Evolutionary conservation across 495 filamentous ascomycete species (phyloP).

Genomic region (Podospora comata): DNA sequence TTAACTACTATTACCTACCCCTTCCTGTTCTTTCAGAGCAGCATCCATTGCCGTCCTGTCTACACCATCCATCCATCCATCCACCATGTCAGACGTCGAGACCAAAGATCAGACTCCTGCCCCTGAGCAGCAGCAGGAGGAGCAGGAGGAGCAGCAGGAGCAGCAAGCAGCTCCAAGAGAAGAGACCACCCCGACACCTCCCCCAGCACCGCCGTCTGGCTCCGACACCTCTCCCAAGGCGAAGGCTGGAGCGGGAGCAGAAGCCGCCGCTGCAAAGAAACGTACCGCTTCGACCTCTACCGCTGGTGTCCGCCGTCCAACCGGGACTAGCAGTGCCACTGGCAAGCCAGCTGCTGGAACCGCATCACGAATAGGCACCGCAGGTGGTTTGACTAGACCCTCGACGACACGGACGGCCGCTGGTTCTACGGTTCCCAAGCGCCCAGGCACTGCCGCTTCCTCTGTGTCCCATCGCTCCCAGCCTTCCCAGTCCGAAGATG

Average conservation of each 20-base stretch:
- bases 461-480: conserved; percentile 38
- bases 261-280: conserved; percentile 29
- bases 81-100: conserved; percentile 47
- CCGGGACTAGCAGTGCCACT: conserved; percentile 24
- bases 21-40: neutral
- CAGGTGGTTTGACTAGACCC: conserved; percentile 35
- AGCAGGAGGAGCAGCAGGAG: conserved; percentile 27
- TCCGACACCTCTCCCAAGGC: conserved; percentile 17
- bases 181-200: conserved; percentile 24
- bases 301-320: conserved; percentile 19
- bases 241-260: conserved; percentile 28
- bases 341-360: conserved; percentile 42
- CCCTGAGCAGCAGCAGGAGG: conserved; percentile 33
- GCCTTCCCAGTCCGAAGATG: conserved; percentile 48
- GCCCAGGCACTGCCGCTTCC: conserved; percentile 36
- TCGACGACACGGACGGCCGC: conserved; percentile 37
- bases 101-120: conserved; percentile 40
- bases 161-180: conserved; percentile 19
- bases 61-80: conserved; percentile 36
- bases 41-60: neutral
- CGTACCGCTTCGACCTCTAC: conserved; percentile 25
- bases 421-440: conserved; percentile 32
- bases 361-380: conserved; percentile 35
- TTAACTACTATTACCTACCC: conserved; percentile 7
- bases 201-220: conserved; percentile 2